Evolutionary conservation across 163 green algal species (phyloP).

Genomic region (Chlorella variabilis): DNA sequence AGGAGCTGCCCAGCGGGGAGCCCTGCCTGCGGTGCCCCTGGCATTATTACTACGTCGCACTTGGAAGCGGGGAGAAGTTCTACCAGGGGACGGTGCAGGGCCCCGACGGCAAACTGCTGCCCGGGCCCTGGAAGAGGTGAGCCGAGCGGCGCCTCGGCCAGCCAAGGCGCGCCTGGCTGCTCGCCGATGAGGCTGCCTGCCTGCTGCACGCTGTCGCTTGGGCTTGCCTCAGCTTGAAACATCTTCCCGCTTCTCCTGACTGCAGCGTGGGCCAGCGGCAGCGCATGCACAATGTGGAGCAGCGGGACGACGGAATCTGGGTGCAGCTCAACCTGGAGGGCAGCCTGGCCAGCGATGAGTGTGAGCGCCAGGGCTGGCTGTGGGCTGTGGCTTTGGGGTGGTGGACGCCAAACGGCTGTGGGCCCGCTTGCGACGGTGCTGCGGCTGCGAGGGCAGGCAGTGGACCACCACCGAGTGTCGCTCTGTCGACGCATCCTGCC

Average conservation of each 20-base stretch:
- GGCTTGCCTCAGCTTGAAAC: neutral
- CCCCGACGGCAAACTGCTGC: constrained; percentile 36
- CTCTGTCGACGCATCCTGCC: no score
- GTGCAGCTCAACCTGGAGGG: constrained; percentile 46
- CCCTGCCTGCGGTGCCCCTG: constrained; percentile 56
- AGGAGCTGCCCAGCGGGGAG: constrained; percentile 59
- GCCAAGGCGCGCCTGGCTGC: neutral
- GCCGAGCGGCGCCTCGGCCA: no score
- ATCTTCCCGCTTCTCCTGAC: neutral
- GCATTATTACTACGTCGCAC: constrained; percentile 54
- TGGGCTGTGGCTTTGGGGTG: no score
- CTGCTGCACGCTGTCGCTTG: no score
- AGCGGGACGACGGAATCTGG: constrained; percentile 46
- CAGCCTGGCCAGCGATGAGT: constrained; percentile 42
- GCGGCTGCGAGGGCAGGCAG: no score
- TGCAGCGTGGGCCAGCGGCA: constrained; percentile 49
- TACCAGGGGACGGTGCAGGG: constrained; percentile 42
- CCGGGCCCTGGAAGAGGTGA: constrained; percentile 43
- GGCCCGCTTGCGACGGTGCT: no score
- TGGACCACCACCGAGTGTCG: no score
- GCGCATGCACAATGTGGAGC: constrained; percentile 47
- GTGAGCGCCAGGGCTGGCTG: neutral
- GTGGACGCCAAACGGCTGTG: no score
- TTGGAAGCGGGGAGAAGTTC: constrained; percentile 39
- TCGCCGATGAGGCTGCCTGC: no score